phyloP scores from a whole-genome alignment of 306 rosid species.

The Cotoneaster glaucophyllus region DNA sequence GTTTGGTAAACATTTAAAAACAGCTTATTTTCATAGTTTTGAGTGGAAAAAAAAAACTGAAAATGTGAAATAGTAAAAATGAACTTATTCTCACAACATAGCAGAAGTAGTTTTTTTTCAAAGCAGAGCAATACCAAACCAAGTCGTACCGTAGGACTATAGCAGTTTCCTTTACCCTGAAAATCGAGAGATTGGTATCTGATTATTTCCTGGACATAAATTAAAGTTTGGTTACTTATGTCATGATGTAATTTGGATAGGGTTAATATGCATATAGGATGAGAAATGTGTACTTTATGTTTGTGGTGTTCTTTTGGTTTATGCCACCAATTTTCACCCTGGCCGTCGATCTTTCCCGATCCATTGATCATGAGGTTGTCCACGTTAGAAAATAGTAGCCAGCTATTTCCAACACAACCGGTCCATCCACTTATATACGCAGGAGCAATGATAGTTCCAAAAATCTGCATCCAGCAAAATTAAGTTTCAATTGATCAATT shows the following conservation, averaged over 20 bases:
- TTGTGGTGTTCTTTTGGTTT: background rate
- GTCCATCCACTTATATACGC: background rate
- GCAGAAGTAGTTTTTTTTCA: too few species aligned
- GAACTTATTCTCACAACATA: too few species aligned
- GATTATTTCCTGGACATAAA: background rate
- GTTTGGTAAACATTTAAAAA: too few species aligned
- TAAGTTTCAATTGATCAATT: background rate
- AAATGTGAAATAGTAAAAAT: too few species aligned
- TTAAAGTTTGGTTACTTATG: background rate
- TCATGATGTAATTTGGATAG: background rate
- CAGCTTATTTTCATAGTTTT: too few species aligned
- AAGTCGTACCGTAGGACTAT: background rate
- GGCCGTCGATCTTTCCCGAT: background rate
- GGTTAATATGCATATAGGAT: background rate
- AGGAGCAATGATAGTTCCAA: background rate
- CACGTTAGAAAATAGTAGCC: background rate
- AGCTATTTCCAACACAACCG: background rate
- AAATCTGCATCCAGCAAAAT: background rate
- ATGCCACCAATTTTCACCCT: background rate
- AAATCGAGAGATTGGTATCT: background rate
- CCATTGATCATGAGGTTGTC: background rate
- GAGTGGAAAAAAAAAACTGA: too few species aligned
- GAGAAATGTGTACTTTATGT: background rate
- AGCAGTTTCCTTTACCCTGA: background rate
- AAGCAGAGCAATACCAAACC: too few species aligned